phyloP scores from a whole-genome alignment of 2,329 filamentous ascomycete genomes.

The Trematosphaeria pertusa region DNA sequence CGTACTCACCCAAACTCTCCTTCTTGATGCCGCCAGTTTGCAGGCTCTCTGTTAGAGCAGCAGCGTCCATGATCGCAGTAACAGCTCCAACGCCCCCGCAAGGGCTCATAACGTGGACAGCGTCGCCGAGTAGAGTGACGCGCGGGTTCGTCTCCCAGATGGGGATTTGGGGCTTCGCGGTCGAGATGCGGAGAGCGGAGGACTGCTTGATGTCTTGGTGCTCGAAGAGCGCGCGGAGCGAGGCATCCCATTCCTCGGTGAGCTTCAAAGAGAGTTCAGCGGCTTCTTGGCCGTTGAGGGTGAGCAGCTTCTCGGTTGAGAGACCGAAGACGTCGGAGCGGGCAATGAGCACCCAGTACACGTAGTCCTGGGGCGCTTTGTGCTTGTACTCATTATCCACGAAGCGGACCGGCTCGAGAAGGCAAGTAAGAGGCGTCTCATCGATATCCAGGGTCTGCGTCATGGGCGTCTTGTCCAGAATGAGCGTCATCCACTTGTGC shows the following conservation, averaged over 20 bases:
- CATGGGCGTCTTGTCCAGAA: slow-evolving; percentile 21
- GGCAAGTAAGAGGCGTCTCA: slow-evolving; percentile 21
- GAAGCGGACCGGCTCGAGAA: slow-evolving; percentile 35
- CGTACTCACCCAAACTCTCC: slow-evolving; percentile 25
- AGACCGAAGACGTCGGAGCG: slow-evolving; percentile 15
- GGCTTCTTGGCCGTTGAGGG: slow-evolving; percentile 8
- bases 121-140: slow-evolving; percentile 51
- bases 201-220: slow-evolving; percentile 33
- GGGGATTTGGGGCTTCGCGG: slow-evolving; percentile 39
- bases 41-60: slow-evolving; percentile 25
- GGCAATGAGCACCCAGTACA: slow-evolving; percentile 45
- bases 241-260: slow-evolving; percentile 21
- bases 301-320: slow-evolving; percentile 10
- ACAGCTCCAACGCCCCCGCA: slow-evolving; percentile 50
- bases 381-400: slow-evolving; percentile 4
- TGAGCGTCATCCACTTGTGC: slow-evolving; percentile 32
- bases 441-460: slow-evolving; percentile 17
- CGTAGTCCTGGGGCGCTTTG: slow-evolving; percentile 33
- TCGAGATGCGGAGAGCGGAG: slow-evolving; percentile 43
- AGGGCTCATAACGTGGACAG: slow-evolving; percentile 50
- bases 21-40: slow-evolving; percentile 13
- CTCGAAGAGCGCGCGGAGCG: slow-evolving; percentile 18
- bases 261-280: slow-evolving; percentile 16
- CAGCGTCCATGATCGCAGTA: slow-evolving; percentile 48
- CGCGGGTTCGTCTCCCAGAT: slow-evolving; percentile 37